phyloP scores from a whole-genome alignment of 768 basidiomycete species.

The Wakefieldia striispora region DNA sequence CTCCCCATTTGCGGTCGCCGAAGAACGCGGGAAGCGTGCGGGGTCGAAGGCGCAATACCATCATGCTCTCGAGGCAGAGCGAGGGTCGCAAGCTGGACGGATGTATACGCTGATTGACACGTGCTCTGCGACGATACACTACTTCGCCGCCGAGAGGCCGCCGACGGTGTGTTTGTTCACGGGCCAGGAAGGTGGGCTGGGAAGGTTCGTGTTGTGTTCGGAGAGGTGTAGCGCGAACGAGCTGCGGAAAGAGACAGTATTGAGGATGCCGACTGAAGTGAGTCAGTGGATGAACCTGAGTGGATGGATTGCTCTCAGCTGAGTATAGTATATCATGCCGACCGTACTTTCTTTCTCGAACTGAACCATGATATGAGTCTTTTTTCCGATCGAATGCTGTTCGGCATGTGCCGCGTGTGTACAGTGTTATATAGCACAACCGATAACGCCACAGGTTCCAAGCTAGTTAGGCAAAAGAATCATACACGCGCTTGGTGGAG shows the following conservation, averaged over 20 bases:
- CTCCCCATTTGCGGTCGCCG: conserved; percentile 7
- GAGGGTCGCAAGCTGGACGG: background rate
- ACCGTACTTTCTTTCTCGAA: no score
- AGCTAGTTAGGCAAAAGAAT: no score
- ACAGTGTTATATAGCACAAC: no score
- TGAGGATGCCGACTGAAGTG: conserved; percentile 15
- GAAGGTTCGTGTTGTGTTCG: conserved; percentile 22
- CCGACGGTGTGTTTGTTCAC: conserved; percentile 22
- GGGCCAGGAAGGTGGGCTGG: conserved; percentile 21
- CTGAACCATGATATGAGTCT: no score
- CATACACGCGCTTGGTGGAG: no score
- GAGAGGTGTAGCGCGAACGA: conserved; percentile 14
- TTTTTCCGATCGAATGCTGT: no score
- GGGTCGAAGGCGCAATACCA: conserved; percentile 6
- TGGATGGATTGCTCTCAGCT: no score
- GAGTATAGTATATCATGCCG: no score
- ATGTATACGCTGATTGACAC: conserved; percentile 22
- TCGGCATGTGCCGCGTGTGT: no score
- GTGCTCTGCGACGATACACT: conserved; percentile 12
- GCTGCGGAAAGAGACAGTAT: conserved; percentile 19
- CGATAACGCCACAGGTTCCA: no score
- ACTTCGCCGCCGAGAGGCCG: conserved; percentile 13
- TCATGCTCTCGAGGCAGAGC: background rate
- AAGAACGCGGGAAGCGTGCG: background rate
- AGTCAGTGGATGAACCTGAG: background rate